These are phyloP conservation scores for Trifolium repens DNA, from an alignment of 306 rosid genomes.

Conservation along the genomic window DNA sequence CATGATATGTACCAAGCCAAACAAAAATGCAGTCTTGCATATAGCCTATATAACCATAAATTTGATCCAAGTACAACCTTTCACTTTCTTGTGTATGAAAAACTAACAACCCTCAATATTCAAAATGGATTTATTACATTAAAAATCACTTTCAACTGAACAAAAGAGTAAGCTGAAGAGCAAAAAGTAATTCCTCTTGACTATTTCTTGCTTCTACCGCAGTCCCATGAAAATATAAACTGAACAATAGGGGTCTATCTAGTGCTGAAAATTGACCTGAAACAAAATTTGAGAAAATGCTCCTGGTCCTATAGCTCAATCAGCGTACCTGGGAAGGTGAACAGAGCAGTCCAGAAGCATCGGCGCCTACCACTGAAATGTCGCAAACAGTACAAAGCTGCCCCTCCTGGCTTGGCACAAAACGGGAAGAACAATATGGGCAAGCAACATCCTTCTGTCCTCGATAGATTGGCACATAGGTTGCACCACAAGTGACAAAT, in stretches of 20 bases:
- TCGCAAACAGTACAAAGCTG: slow-evolving; percentile 83
- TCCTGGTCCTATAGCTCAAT: slow-evolving; percentile 46
- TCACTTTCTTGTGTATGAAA: slow-evolving; percentile 42
- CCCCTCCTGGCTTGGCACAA: slow-evolving; percentile 84
- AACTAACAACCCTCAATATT: slow-evolving; percentile 42
- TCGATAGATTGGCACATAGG: slow-evolving; percentile 85
- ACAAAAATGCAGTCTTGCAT: slow-evolving; percentile 37
- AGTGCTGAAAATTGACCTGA: slow-evolving; percentile 48
- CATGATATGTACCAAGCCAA: slow-evolving; percentile 40
- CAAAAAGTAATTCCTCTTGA: slow-evolving; percentile 40
- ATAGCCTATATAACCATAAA: slow-evolving; percentile 29
- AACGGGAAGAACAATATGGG: slow-evolving; percentile 85
- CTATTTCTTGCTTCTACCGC: slow-evolving; percentile 41
- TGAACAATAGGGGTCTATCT: slow-evolving; percentile 39
- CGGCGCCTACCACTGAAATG: slow-evolving; percentile 85
- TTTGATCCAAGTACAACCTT: slow-evolving; percentile 45
- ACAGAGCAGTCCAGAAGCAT: slow-evolving; percentile 92
- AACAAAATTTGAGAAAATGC: slow-evolving; percentile 43
- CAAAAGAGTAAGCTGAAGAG: slow-evolving; percentile 38
- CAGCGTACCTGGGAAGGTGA: slow-evolving; percentile 85
- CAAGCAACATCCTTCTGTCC: slow-evolving; percentile 91
- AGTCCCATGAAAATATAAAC: slow-evolving; percentile 39
- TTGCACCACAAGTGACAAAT: slow-evolving; percentile 91
- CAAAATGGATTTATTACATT: slow-evolving; percentile 42
- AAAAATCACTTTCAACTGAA: slow-evolving; percentile 40